These are phyloP conservation scores for Mucor lusitanicus DNA, from an alignment of 371 early-diverging fungal species.

Conservation along the genomic window DNA sequence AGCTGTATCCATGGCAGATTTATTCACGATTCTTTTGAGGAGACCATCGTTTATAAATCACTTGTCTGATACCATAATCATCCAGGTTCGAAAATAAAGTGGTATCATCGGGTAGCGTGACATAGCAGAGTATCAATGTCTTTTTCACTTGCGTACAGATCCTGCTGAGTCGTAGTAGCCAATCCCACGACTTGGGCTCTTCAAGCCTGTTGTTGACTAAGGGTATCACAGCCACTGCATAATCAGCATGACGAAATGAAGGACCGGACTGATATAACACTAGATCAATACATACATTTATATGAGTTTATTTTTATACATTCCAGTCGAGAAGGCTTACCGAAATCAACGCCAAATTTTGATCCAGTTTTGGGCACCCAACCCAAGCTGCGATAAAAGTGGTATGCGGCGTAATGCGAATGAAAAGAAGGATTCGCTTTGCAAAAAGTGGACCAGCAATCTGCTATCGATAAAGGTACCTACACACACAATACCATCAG, in stretches of 20 bases:
- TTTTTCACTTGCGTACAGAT: constrained; percentile 68
- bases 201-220: constrained; percentile 7
- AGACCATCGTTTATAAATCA: constrained; percentile 60
- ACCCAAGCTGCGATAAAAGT: constrained; percentile 76
- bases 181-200: constrained; percentile 48
- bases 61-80: constrained; percentile 46
- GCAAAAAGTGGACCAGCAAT: constrained; percentile 43
- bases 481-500: neutral
- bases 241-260: constrained; percentile 33
- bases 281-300: constrained; percentile 27
- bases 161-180: constrained; percentile 59
- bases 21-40: constrained; percentile 58
- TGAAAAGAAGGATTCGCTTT: constrained; percentile 40
- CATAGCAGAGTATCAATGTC: constrained; percentile 60
- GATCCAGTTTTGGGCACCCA: constrained; percentile 84
- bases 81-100: constrained; percentile 13
- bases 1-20: neutral
- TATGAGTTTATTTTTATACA: constrained; percentile 5
- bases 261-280: constrained; percentile 34
- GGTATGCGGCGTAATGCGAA: constrained; percentile 76
- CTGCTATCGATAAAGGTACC: constrained; percentile 21
- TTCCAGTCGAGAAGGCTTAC: constrained; percentile 25
- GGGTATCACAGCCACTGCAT: constrained; percentile 36
- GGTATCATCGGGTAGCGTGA: constrained; percentile 33
- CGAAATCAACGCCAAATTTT: constrained; percentile 84